Evolutionary conservation across 2,329 filamentous ascomycete species (phyloP), one percentile per base, ranked within the genome.

Genomic region (Scortechinia acanthostroma): DNA sequence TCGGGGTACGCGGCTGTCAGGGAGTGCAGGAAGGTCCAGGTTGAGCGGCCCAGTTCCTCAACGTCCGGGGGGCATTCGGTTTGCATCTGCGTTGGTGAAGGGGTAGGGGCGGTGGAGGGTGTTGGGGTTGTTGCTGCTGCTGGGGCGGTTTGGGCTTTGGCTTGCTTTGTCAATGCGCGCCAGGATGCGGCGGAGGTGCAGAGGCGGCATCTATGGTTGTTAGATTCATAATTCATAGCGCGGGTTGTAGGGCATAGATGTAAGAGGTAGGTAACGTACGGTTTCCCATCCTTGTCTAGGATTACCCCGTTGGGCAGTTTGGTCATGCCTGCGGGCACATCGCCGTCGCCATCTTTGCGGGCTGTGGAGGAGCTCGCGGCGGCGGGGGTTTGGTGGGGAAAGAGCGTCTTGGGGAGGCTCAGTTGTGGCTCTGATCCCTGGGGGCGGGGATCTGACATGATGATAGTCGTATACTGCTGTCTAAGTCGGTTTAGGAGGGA

Each of bases 21-120:
- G 5, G 86, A 85, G 70, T 98, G 93, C 1, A 98, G 79, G 17
- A 98, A 76, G 0, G 90, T 96, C 93, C 93, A 98, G 13, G 89
- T 88, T 48, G 83, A 83, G 50, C 90, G 87, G 43, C 93, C 93
- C 3, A 98, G 81, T 15, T 74, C 68, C 59, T 95, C 89, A 51
- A 96, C 88, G 59, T 97, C 91, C 1, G 93, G 86, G 0, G 93
- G 93, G 60, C 91, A 97, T 63, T 95, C 86, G 47, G 70, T 50
- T 4, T 74, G 70, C 14, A 68, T 59, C 25, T 63, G 51, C n/a
- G 25, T 30, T n/a, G 25, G 25, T 30, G 25, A n/a, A 10, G 25
- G 25, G 60, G 46, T 23, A 63, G 46, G 3, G 68, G 25, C 10
- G n/a, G 25, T 30, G 25, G 25, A 30, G n/a, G 25, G 25, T 30